A percentile compares a stretch with the other conserved stretches of the same genome.
Evolutionary conservation across 2,329 filamentous ascomycete genomes (phyloP).

Genomic region (Aureobasidium sp.): DNA sequence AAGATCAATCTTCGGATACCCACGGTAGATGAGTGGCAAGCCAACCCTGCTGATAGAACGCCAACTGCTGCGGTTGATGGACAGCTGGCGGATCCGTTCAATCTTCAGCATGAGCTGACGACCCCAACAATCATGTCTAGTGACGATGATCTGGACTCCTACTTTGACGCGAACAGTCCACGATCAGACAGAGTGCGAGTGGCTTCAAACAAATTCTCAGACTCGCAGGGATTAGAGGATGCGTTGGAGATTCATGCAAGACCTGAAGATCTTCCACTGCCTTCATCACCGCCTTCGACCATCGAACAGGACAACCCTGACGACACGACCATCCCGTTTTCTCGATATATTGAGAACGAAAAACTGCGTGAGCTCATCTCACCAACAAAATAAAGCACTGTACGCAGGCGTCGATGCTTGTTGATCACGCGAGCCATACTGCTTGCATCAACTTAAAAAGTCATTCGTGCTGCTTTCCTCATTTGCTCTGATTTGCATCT

Average conservation of each 20-base stretch:
- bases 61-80: neutral
- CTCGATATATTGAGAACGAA: slow-evolving; percentile 8
- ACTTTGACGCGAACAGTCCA: slow-evolving; percentile 14
- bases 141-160: slow-evolving; percentile 12
- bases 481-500: neutral
- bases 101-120: neutral
- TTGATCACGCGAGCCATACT: neutral
- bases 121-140: slow-evolving; percentile 5
- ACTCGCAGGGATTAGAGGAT: neutral
- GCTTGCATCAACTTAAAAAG: neutral
- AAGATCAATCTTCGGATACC: neutral
- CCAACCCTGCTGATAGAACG: neutral
- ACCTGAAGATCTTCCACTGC: slow-evolving; percentile 10
- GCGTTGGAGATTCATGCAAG: neutral
- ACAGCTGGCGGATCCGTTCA: neutral
- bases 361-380: slow-evolving; percentile 6
- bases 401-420: slow-evolving; percentile 9
- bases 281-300: slow-evolving; percentile 5
- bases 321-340: slow-evolving; percentile 1
- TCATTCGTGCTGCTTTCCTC: neutral
- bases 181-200: neutral
- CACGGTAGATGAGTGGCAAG: slow-evolving; percentile 1
- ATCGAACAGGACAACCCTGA: neutral
- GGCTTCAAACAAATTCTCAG: neutral
- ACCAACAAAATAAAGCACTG: neutral